Percentiles rank a stretch among this genome's conserved stretches.
These are phyloP conservation scores for Pachyrhizus erosus DNA, from an alignment of 306 rosid genomes.

Conservation along the genomic window DNA sequence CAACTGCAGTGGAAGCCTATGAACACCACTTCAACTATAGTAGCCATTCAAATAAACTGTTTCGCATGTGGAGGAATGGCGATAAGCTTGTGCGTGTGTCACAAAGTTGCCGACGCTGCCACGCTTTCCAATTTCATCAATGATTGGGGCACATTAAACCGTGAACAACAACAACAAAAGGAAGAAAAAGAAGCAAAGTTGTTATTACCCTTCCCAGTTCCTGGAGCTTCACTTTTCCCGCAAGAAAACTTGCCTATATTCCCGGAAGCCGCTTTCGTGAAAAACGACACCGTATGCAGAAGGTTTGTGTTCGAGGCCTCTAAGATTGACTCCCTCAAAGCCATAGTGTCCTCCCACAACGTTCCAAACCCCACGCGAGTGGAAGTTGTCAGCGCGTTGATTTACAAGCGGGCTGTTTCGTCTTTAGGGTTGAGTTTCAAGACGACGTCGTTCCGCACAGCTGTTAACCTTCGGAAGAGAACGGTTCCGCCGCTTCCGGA, in stretches of 20 bases:
- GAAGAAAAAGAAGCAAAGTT: too few species aligned
- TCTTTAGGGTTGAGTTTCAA: slow-evolving; percentile 1
- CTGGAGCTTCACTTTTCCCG: slow-evolving; percentile 38
- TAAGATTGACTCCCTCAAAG: slow-evolving; percentile 43
- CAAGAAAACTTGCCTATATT: slow-evolving; percentile 13
- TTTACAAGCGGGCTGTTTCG: slow-evolving; percentile 40
- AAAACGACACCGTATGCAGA: neutral
- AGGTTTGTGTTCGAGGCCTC: slow-evolving; percentile 53
- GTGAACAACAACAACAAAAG: neutral
- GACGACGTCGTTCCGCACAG: neutral
- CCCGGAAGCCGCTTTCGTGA: neutral
- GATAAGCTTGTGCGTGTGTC: slow-evolving; percentile 50
- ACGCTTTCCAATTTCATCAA: slow-evolving; percentile 52
- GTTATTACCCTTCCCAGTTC: neutral
- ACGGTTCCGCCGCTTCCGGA: slow-evolving; percentile 45
- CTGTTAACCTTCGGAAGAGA: slow-evolving; percentile 47
- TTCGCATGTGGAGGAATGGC: slow-evolving; percentile 63
- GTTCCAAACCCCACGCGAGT: slow-evolving; percentile 52
- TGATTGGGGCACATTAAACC: slow-evolving; percentile 55
- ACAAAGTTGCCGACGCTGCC: slow-evolving; percentile 55
- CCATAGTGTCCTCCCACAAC: slow-evolving; percentile 18
- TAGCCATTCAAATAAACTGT: slow-evolving; percentile 54
- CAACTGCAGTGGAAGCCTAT: slow-evolving; percentile 41
- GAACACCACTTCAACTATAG: neutral
- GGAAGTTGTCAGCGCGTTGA: slow-evolving; percentile 49